Evolutionary conservation across 2,329 filamentous ascomycete genomes (phyloP).

Genomic region (Fusarium subglutinans): DNA sequence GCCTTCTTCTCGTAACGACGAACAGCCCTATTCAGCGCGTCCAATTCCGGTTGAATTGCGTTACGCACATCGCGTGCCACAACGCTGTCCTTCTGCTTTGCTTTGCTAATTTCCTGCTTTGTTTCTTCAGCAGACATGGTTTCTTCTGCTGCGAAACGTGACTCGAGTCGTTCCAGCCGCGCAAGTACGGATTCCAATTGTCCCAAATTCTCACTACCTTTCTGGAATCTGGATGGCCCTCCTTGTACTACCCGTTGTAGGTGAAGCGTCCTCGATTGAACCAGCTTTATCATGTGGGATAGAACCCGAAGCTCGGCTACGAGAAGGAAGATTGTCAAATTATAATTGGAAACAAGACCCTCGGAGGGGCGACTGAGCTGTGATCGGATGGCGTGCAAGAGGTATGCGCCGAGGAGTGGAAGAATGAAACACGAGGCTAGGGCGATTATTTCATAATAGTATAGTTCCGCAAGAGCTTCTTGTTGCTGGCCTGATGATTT

Average conservation of each 20-base stretch:
- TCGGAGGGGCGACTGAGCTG: slow-evolving; percentile 87
- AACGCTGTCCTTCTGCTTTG: slow-evolving; percentile 55
- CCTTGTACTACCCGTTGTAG: slow-evolving; percentile 77
- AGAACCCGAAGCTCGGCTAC: slow-evolving; percentile 86
- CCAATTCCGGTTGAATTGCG: slow-evolving; percentile 80
- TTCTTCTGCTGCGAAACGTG: slow-evolving; percentile 50
- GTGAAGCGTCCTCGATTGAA: slow-evolving; percentile 81
- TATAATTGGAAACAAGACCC: slow-evolving; percentile 90
- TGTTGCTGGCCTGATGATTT: slow-evolving; percentile 40
- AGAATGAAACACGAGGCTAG: slow-evolving; percentile 81
- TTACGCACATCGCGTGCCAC: slow-evolving; percentile 69
- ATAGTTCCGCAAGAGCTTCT: slow-evolving; percentile 70
- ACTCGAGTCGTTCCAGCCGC: slow-evolving; percentile 76
- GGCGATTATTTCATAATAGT: slow-evolving; percentile 77
- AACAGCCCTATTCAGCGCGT: slow-evolving; percentile 87
- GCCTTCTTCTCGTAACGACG: slow-evolving; percentile 91
- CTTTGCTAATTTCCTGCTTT: slow-evolving; percentile 46
- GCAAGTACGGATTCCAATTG: slow-evolving; percentile 67
- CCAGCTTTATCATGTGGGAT: slow-evolving; percentile 81
- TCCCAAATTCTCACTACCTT: slow-evolving; percentile 46
- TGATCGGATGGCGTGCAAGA: slow-evolving; percentile 82
- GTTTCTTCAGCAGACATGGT: slow-evolving; percentile 40
- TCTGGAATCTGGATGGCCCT: slow-evolving; percentile 53
- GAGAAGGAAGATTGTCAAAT: slow-evolving; percentile 88
- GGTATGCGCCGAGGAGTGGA: slow-evolving; percentile 80